Evolutionary conservation across 495 filamentous ascomycete species (phyloP).

Genomic region (Aspergillus saccharolyticus): DNA sequence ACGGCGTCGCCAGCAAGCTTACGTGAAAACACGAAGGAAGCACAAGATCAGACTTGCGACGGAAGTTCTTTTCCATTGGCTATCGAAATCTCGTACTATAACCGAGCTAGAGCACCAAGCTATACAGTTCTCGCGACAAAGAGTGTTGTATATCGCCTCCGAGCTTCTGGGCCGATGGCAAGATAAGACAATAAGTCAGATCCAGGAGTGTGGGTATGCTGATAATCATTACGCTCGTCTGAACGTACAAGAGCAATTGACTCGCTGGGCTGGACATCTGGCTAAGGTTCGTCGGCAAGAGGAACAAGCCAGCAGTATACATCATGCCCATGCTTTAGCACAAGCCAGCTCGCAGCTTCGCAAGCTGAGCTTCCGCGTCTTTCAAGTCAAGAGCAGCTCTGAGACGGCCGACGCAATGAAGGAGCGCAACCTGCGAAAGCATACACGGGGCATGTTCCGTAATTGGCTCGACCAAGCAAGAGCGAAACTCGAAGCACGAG

Average conservation of each 20-base stretch:
- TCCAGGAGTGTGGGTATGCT: conserved; percentile 38
- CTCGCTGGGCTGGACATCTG: conserved; percentile 41
- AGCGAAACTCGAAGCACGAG: conserved; percentile 31
- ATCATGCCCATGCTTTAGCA: conserved; percentile 43
- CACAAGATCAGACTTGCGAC: conserved; percentile 55
- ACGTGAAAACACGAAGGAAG: conserved; percentile 52
- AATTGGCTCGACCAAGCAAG: conserved; percentile 52
- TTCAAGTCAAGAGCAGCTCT: conserved; percentile 41
- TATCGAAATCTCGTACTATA: conserved; percentile 33
- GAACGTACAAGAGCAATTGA: conserved; percentile 43
- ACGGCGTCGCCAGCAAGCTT: conserved; percentile 54
- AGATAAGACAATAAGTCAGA: conserved; percentile 30
- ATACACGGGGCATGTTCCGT: conserved; percentile 52
- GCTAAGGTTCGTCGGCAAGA: conserved; percentile 39
- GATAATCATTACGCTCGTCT: conserved; percentile 37
- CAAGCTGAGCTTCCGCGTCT: conserved; percentile 48
- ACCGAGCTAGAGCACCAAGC: conserved; percentile 44
- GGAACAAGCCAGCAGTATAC: conserved; percentile 44
- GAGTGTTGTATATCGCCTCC: conserved; percentile 31
- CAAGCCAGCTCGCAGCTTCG: conserved; percentile 41
- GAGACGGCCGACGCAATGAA: conserved; percentile 51
- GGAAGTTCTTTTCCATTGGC: conserved; percentile 42
- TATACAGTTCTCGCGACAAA: conserved; percentile 33
- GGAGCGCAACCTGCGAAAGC: conserved; percentile 51
- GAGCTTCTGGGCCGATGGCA: conserved; percentile 44